These are phyloP conservation scores for Lactarius evosmus DNA, from an alignment of 768 basidiomycete genomes.

Conservation along the genomic window DNA sequence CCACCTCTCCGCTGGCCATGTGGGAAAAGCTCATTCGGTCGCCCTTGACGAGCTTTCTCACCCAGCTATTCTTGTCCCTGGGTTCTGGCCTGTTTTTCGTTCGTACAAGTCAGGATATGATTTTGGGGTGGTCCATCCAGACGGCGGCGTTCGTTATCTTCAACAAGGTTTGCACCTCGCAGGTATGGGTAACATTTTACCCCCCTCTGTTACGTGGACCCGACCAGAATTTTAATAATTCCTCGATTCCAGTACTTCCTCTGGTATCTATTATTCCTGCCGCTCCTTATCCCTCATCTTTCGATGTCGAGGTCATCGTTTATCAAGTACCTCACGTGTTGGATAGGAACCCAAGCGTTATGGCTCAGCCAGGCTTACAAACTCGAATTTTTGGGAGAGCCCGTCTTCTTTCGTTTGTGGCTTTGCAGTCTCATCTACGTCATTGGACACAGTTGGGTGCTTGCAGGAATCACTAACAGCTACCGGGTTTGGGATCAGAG, in stretches of 20 bases:
- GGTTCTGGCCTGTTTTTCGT: conserved; percentile 75
- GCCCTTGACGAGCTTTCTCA: conserved; percentile 76
- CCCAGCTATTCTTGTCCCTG: conserved; percentile 73
- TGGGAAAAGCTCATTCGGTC: conserved; percentile 56
- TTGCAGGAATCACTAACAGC: conserved; percentile 57
- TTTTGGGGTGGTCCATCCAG: conserved; percentile 89
- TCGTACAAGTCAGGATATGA: conserved; percentile 52
- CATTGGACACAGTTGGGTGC: conserved; percentile 73
- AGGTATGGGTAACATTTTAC: conserved; percentile 48
- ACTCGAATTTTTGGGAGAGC: conserved; percentile 80
- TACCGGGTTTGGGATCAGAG: conserved; percentile 33
- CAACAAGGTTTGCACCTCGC: conserved; percentile 98
- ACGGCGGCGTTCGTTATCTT: conserved; percentile 90
- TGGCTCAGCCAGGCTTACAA: conserved; percentile 92
- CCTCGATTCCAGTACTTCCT: conserved; percentile 77
- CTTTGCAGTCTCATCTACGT: conserved; percentile 70
- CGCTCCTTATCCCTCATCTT: conserved; percentile 71
- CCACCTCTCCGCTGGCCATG: conserved; percentile 30
- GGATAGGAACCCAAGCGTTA: conserved; percentile 76
- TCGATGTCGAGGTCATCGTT: conserved; percentile 46
- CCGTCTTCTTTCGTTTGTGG: conserved; percentile 79
- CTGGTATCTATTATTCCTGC: conserved; percentile 91
- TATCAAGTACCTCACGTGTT: conserved; percentile 48
- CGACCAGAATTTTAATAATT: not conserved
- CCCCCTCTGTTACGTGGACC: conserved; percentile 12